Conservation (phyloP, 352 stramenopile species). For the Phytopythium helicoides region DNA sequence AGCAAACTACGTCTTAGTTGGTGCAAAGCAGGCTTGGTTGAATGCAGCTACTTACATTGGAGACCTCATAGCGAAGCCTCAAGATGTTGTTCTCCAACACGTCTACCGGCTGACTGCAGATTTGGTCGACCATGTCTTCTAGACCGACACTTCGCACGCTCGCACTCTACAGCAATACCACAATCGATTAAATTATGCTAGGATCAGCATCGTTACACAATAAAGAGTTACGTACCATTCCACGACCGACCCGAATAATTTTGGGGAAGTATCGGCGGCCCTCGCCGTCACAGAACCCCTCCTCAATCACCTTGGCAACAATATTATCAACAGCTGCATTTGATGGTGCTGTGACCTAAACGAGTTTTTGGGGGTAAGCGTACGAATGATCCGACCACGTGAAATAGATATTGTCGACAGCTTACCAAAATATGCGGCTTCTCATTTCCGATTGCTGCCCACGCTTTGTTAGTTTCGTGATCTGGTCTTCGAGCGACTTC, state of each 20-base stretch:
- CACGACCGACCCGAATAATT: conserved; percentile 91
- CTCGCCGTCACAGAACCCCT: conserved; percentile 94
- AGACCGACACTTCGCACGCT: conserved; percentile 78
- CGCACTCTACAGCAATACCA: conserved; percentile 39
- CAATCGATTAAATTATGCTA: no score
- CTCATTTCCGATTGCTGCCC: conserved; percentile 81
- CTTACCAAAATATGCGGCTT: conserved; percentile 91
- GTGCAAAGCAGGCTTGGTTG: background rate
- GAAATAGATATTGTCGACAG: no score
- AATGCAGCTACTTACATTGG: conserved; percentile 30
- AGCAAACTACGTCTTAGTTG: no score
- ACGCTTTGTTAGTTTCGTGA: conserved; percentile 77
- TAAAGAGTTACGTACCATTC: conserved; percentile 64
- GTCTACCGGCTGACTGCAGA: conserved; percentile 72
- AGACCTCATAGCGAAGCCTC: conserved; percentile 47
- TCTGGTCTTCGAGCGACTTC: conserved; percentile 79
- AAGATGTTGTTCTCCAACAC: conserved; percentile 63
- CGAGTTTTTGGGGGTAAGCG: no score
- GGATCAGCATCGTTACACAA: no score
- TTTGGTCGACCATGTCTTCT: conserved; percentile 84
- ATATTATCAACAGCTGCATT: conserved; percentile 97
- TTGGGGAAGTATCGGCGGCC: conserved; percentile 93
- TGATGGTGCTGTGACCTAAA: conserved; percentile 87
- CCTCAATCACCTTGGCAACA: conserved; percentile 95
- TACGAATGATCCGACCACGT: no score